Evolutionary conservation across 2,329 filamentous ascomycete genomes (phyloP).

Genomic region (Beauveria scarabaeidicola): DNA sequence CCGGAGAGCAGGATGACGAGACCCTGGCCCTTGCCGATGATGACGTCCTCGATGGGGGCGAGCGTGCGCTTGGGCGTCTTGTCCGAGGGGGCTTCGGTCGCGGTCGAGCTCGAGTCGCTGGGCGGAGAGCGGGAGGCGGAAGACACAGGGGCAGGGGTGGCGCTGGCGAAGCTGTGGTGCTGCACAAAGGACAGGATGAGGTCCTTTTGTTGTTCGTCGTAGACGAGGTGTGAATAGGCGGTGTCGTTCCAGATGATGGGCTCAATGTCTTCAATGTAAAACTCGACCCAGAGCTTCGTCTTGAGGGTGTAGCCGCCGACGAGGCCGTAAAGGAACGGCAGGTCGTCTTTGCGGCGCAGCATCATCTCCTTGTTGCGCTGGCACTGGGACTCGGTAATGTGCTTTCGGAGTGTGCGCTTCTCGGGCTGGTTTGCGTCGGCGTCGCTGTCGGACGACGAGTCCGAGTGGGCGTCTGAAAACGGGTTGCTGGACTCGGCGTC

Average conservation of each 20-base stretch:
- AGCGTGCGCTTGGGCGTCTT: slow-evolving; percentile 7
- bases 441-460: background rate
- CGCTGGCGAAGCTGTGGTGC: slow-evolving; percentile 25
- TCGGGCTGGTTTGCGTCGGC: slow-evolving; percentile 11
- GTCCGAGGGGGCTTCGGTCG: slow-evolving; percentile 5
- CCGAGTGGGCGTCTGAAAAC: background rate
- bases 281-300: slow-evolving; percentile 35
- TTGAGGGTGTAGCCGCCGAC: slow-evolving; percentile 37
- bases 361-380: slow-evolving; percentile 31
- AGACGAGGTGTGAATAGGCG: slow-evolving; percentile 38
- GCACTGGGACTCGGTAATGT: slow-evolving; percentile 27
- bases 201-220: slow-evolving; percentile 38
- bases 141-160: slow-evolving; percentile 4
- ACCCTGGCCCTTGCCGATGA: slow-evolving; percentile 34
- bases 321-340: slow-evolving; percentile 33
- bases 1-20: slow-evolving; percentile 38
- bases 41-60: slow-evolving; percentile 29
- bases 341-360: slow-evolving; percentile 27
- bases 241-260: slow-evolving; percentile 36
- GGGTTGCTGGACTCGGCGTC: slow-evolving; percentile 1
- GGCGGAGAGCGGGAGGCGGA: background rate
- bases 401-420: slow-evolving; percentile 13
- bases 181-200: slow-evolving; percentile 39
- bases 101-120: slow-evolving; percentile 25
- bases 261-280: slow-evolving; percentile 33